Percentiles rank a stretch among this genome's conserved stretches.
Conservation (phyloP, 805 yeast genomes). For the Metschnikowia lochheadii region DNA sequence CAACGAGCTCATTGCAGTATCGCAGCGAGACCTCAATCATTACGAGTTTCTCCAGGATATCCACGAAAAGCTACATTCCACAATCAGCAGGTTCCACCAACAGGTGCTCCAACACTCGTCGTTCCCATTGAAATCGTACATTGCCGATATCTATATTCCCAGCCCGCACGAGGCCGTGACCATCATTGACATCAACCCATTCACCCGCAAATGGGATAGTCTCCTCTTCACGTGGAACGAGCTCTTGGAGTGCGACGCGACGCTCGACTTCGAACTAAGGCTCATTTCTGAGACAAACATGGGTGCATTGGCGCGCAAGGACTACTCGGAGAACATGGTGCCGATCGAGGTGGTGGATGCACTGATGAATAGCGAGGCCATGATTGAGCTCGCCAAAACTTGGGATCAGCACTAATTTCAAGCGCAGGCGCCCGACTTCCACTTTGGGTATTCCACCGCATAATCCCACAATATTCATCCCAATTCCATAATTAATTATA, state of each 20-base stretch:
- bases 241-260: constrained; percentile 32
- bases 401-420: constrained; percentile 35
- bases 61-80: constrained; percentile 41
- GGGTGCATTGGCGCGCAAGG: constrained; percentile 73
- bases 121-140: constrained; percentile 38
- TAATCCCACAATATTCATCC: too few species aligned
- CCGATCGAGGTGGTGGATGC: constrained; percentile 92
- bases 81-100: constrained; percentile 54
- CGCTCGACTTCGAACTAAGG: constrained; percentile 51
- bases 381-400: constrained; percentile 62
- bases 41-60: constrained; percentile 64
- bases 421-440: not conserved
- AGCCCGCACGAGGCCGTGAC: constrained; percentile 62
- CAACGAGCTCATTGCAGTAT: constrained; percentile 60
- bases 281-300: constrained; percentile 65
- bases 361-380: constrained; percentile 58
- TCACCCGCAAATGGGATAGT: constrained; percentile 71
- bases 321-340: constrained; percentile 85
- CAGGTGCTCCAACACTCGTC: constrained; percentile 29
- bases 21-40: constrained; percentile 84
- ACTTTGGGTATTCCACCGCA: too few species aligned
- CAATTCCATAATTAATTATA: too few species aligned
- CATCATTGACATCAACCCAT: constrained; percentile 85
- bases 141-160: constrained; percentile 81
- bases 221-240: constrained; percentile 84